phyloP scores from a whole-genome alignment of 768 basidiomycete genomes.

The Phanerochaete sordida region DNA sequence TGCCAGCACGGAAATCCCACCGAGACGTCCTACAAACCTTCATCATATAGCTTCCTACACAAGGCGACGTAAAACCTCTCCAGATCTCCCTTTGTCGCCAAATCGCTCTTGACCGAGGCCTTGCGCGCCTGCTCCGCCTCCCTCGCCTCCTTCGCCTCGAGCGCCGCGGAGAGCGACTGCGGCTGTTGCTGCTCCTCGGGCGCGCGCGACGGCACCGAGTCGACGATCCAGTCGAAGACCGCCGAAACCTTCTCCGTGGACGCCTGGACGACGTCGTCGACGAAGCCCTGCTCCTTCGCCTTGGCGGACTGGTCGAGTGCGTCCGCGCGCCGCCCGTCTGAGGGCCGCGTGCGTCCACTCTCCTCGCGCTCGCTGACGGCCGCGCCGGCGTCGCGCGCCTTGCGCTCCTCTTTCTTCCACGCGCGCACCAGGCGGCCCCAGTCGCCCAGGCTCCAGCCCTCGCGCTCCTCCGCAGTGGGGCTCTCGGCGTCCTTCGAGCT shows the following conservation, averaged over 20 bases:
- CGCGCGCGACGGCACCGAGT: slow-evolving; percentile 51
- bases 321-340: not conserved
- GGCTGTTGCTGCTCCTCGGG: slow-evolving; percentile 7
- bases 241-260: slow-evolving; percentile 71
- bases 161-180: slow-evolving; percentile 3
- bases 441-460: slow-evolving; percentile 44
- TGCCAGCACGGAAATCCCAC: too few species aligned
- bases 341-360: slow-evolving; percentile 1
- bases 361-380: slow-evolving; percentile 25
- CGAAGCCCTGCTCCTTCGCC: slow-evolving; percentile 24
- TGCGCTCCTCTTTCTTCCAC: slow-evolving; percentile 56
- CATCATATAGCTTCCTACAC: slow-evolving; percentile 86
- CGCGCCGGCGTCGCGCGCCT: slow-evolving; percentile 32
- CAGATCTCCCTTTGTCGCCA: slow-evolving; percentile 69
- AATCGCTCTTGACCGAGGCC: slow-evolving; percentile 35
- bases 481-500: slow-evolving; percentile 27
- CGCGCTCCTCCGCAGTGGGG: slow-evolving; percentile 17
- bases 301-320: slow-evolving; percentile 10
- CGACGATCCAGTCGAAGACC: slow-evolving; percentile 78
- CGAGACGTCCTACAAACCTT: too few species aligned
- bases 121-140: slow-evolving; percentile 22
- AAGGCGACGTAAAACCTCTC: slow-evolving; percentile 90
- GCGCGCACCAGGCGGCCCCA: slow-evolving; percentile 61
- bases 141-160: slow-evolving; percentile 5
- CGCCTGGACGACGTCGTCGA: slow-evolving; percentile 56